Percentiles rank a stretch among this genome's conserved stretches.
These are phyloP conservation scores for Blastobotrys proliferans DNA, from an alignment of 1,139 yeast species.

Conservation along the genomic window DNA sequence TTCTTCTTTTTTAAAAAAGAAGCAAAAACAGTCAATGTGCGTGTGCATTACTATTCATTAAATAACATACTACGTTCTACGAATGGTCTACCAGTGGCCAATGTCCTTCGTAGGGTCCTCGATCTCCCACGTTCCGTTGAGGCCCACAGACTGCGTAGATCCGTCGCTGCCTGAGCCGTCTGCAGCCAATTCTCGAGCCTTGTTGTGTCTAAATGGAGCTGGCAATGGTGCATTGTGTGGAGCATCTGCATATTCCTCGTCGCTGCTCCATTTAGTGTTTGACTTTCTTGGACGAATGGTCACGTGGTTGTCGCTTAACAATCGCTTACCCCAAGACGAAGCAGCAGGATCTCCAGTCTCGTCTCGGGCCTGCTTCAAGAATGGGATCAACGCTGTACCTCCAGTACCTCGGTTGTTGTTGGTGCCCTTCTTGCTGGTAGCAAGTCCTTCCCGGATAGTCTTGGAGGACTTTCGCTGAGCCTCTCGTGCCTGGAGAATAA, in stretches of 20 bases:
- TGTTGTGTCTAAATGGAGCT: conserved; percentile 12
- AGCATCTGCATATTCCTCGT: conserved; percentile 17
- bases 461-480: conserved; percentile 28
- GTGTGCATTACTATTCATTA: too few relatives aligned
- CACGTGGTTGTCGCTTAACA: conserved; percentile 49
- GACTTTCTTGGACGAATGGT: neutral
- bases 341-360: conserved; percentile 94
- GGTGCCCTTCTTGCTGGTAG: conserved; percentile 28
- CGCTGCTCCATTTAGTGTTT: conserved; percentile 10
- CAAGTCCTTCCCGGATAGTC: conserved; percentile 35
- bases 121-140: conserved; percentile 16
- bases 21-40: too few relatives aligned
- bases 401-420: conserved; percentile 79
- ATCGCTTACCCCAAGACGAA: conserved; percentile 80
- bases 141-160: conserved; percentile 12
- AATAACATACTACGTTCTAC: too few relatives aligned
- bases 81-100: conserved; percentile 13
- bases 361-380: conserved; percentile 90
- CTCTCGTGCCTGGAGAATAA: conserved; percentile 65
- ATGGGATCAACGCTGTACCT: conserved; percentile 87
- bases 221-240: conserved; percentile 14
- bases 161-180: conserved; percentile 4
- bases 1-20: too few relatives aligned
- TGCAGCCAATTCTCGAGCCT: conserved; percentile 1
- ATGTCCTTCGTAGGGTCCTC: conserved; percentile 11